Evolutionary conservation across 805 yeast genomes (phyloP).

Genomic region (Saccharomycopsis fermentans): DNA sequence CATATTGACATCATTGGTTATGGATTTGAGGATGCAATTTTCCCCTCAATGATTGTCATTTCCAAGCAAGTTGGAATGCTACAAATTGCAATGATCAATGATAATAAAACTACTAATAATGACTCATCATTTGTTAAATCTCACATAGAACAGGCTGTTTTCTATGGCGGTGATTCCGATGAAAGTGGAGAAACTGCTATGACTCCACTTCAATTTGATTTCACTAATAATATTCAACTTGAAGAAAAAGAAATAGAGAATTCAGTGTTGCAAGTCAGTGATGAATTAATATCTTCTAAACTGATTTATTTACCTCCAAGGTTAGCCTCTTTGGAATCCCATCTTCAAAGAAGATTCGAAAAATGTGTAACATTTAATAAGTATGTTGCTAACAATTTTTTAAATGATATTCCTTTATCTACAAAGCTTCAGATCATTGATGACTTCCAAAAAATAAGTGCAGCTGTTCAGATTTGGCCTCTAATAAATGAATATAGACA

Average conservation of each 20-base stretch:
- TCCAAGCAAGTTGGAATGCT: conserved; percentile 53
- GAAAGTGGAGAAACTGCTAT: not conserved
- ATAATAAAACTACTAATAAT: conserved; percentile 19
- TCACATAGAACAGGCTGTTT: conserved; percentile 78
- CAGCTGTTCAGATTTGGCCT: conserved; percentile 36
- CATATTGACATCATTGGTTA: conserved; percentile 46
- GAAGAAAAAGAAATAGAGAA: conserved; percentile 35
- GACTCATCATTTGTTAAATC: conserved; percentile 42
- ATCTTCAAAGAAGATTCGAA: conserved; percentile 39
- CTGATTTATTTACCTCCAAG: conserved; percentile 48
- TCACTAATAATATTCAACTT: conserved; percentile 34
- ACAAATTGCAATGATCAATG: conserved; percentile 40
- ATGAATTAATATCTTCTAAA: conserved; percentile 47
- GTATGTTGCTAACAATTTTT: conserved; percentile 38
- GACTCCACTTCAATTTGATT: conserved; percentile 42
- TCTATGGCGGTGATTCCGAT: conserved; percentile 35
- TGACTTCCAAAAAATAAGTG: conserved; percentile 35
- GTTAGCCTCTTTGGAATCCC: conserved; percentile 40
- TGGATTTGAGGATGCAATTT: conserved; percentile 39
- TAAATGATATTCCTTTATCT: conserved; percentile 26
- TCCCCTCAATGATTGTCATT: conserved; percentile 39
- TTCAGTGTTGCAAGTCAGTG: conserved; percentile 41
- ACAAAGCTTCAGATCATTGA: conserved; percentile 32
- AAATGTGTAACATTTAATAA: conserved; percentile 36
- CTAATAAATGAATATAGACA: conserved; percentile 5